A percentile compares a stretch with the other conserved stretches of the same genome.
These are phyloP conservation scores for Colletotrichum tropicicola DNA, from an alignment of 2,329 filamentous ascomycete species.

Conservation along the genomic window DNA sequence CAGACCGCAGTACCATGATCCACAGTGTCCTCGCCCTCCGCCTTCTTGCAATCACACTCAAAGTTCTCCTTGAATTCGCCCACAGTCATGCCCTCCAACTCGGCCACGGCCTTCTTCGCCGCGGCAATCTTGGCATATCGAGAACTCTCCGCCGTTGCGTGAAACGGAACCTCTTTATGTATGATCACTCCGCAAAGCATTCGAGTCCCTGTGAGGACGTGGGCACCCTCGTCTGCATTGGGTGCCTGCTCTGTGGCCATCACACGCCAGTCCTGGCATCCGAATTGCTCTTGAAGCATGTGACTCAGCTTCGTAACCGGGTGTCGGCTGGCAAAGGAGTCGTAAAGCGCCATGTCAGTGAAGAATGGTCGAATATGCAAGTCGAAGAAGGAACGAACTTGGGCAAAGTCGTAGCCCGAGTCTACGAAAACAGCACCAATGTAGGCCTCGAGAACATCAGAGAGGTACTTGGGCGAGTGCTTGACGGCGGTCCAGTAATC, in stretches of 20 bases:
- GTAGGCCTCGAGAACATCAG: slow-evolving; percentile 90
- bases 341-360: slow-evolving; percentile 85
- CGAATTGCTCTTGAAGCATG: slow-evolving; percentile 70
- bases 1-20: slow-evolving; percentile 8
- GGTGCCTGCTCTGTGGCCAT: slow-evolving; percentile 59
- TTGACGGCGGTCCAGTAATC: slow-evolving; percentile 76
- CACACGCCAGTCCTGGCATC: slow-evolving; percentile 69
- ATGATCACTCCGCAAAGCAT: slow-evolving; percentile 80
- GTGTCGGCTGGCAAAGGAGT: slow-evolving; percentile 86
- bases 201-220: slow-evolving; percentile 52
- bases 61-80: slow-evolving; percentile 69
- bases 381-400: slow-evolving; percentile 83
- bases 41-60: slow-evolving; percentile 68
- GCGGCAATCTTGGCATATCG: slow-evolving; percentile 78
- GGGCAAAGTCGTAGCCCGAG: slow-evolving; percentile 77
- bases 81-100: slow-evolving; percentile 52
- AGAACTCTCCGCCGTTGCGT: slow-evolving; percentile 68
- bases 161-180: slow-evolving; percentile 71
- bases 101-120: slow-evolving; percentile 65
- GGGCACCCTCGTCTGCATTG: slow-evolving; percentile 48
- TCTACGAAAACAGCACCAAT: slow-evolving; percentile 94
- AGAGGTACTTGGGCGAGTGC: slow-evolving; percentile 77
- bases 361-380: slow-evolving; percentile 80
- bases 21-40: slow-evolving; percentile 23
- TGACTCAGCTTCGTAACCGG: slow-evolving; percentile 79